Evolutionary conservation across 257 asterid genomes (phyloP).

Genomic region (Echium plantagineum): DNA sequence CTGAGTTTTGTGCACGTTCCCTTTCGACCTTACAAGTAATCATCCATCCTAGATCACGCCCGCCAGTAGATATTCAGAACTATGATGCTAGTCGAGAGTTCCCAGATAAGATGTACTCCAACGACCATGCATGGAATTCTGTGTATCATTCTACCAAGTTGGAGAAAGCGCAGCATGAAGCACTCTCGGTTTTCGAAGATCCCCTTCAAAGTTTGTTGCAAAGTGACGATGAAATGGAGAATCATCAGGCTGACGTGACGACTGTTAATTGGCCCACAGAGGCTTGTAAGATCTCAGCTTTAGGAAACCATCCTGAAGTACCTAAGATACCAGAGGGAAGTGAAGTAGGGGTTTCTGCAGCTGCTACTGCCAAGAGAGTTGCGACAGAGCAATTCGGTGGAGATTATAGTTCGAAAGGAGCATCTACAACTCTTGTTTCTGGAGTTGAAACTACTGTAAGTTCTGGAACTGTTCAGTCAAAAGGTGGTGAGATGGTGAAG

Average conservation of each 20-base stretch:
- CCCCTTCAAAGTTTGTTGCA: constrained; percentile 42
- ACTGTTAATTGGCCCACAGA: constrained; percentile 9
- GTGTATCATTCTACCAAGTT: constrained; percentile 16
- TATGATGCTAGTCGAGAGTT: constrained; percentile 21
- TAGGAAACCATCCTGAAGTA: constrained; percentile 12
- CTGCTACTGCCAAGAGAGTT: constrained; percentile 11
- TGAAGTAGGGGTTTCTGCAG: constrained; percentile 5
- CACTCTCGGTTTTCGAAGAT: constrained; percentile 45
- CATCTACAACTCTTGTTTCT: neutral
- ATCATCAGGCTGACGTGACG: constrained; percentile 16
- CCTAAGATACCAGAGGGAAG: constrained; percentile 1
- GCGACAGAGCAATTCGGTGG: constrained; percentile 17
- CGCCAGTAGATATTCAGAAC: constrained; percentile 28
- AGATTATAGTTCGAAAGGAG: constrained; percentile 5
- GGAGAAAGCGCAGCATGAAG: constrained; percentile 23
- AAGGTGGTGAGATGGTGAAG: constrained; percentile 20
- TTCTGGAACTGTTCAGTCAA: neutral
- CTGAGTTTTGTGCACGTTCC: constrained; percentile 52
- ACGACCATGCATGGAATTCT: constrained; percentile 16
- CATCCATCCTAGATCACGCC: constrained; percentile 63
- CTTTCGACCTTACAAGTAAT: constrained; percentile 64
- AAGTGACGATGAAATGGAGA: constrained; percentile 31
- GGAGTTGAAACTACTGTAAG: constrained; percentile 4
- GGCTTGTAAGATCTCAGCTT: constrained; percentile 7
- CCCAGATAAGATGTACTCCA: constrained; percentile 14